Evolutionary conservation across 345 rosid genomes (phyloP).

Genomic region (Zanthoxylum bungeanum): DNA sequence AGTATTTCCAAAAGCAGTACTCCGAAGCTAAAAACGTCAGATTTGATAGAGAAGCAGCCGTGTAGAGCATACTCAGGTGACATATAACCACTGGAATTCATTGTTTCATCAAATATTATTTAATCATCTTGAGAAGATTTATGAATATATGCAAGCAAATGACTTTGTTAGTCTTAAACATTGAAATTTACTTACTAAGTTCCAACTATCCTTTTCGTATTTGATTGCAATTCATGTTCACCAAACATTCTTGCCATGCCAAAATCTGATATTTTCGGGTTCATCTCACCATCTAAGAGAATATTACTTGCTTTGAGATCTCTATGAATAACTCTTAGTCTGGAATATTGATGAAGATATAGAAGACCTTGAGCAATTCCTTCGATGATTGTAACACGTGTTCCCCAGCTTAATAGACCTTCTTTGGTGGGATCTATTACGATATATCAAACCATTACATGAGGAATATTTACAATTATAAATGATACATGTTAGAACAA

Average conservation of each 20-base stretch:
- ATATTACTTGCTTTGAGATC: slow-evolving; percentile 38
- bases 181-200: slow-evolving; percentile 37
- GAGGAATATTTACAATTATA: background rate
- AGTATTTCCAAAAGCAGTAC: slow-evolving; percentile 34
- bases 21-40: slow-evolving; percentile 12
- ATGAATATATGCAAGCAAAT: background rate
- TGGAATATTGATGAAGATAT: slow-evolving; percentile 34
- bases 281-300: slow-evolving; percentile 40
- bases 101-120: background rate
- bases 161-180: background rate
- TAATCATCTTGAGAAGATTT: background rate
- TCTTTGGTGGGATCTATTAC: slow-evolving; percentile 9
- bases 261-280: slow-evolving; percentile 51
- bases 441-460: background rate
- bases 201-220: slow-evolving; percentile 41
- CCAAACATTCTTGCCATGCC: slow-evolving; percentile 55
- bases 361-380: slow-evolving; percentile 38
- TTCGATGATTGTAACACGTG: slow-evolving; percentile 20
- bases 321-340: slow-evolving; percentile 27
- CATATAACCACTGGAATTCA: slow-evolving; percentile 39
- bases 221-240: slow-evolving; percentile 34
- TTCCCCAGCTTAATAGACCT: slow-evolving; percentile 7
- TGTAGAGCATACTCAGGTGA: slow-evolving; percentile 26
- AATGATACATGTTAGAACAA: background rate
- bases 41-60: slow-evolving; percentile 13